Evolutionary conservation across 2,329 filamentous ascomycete species (phyloP), one percentile per base, ranked within the genome.

Genomic region (Cytospora schulzeri): DNA sequence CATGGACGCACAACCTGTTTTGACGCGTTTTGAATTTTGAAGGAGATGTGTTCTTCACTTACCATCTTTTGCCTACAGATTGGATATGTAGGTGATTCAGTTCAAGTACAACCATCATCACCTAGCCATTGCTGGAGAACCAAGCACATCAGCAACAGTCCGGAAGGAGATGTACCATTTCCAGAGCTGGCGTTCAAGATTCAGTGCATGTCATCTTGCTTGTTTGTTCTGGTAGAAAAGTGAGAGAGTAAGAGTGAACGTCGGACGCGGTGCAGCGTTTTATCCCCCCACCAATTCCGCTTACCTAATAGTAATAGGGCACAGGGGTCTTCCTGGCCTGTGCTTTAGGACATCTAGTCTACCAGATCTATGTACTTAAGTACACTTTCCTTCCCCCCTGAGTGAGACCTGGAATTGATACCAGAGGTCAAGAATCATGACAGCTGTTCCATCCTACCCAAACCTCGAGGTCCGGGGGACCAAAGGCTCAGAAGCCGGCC

Each of bases 401-500:
- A n/a, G 24, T 4, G 12, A 6, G 9, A 31, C 28, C 22, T 12
- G 29, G 22, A 14, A 28, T 48, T 35, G 11, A 15, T 14, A 35
- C 15, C 33, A 35, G 33, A 14, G 33, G 33, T 12, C 8, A 50
- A 14, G 38, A 57, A 58, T 11, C 9, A 66, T 66, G 65, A 31
- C 61, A 50, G 45, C 61, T 31, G n/a, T 53, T 14, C 26, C 63
- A 1, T 52, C 68, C 63, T 22, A 61, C 50, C 53, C 57, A 45
- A 62, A 56, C 60, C 38, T 58, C 63, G 51, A 26, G 41, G 15
- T 57, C 63, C 61, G 52, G 63, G 53, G 60, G 31, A 66, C 66
- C 45, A 71, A 79, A 77, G 66, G 60, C 31, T 60, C 57, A 19
- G 66, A 56, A 7, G 35, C 60, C 60, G 82, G 81, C 65, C 83